Conservation (phyloP, 306 rosid genomes). For the Prunus fruticosa region DNA sequence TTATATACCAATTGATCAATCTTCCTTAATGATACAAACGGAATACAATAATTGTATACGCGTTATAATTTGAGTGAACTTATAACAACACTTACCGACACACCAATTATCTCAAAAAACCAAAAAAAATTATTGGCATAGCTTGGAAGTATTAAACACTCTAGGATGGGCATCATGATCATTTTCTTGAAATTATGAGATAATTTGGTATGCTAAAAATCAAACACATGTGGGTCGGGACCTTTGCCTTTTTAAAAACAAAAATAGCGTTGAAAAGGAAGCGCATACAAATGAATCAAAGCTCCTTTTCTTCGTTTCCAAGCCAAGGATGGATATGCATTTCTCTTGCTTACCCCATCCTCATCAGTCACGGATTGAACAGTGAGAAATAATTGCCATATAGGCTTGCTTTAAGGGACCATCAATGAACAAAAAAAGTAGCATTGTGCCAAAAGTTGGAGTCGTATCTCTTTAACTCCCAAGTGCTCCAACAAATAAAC, state of each 20-base stretch:
- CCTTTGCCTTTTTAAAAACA: not conserved
- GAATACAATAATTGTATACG: no score
- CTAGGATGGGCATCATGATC: not conserved
- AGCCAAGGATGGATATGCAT: not conserved
- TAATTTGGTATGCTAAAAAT: no score
- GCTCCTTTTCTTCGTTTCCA: not conserved
- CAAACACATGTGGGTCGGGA: not conserved
- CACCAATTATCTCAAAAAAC: no score
- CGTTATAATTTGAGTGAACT: no score
- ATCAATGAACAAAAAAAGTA: not conserved
- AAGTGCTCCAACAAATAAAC: conserved; percentile 1
- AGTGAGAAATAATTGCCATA: not conserved
- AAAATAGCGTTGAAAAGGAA: not conserved
- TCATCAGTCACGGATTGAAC: conserved; percentile 3
- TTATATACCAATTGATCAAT: no score
- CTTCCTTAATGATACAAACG: no score
- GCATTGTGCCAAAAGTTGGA: not conserved
- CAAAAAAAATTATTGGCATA: no score
- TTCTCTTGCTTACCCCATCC: not conserved
- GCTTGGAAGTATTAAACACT: not conserved
- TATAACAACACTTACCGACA: no score
- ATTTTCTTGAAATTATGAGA: not conserved
- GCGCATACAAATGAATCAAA: not conserved
- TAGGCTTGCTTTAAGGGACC: not conserved
- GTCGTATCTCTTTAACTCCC: not conserved